Evolutionary conservation across 2,329 filamentous ascomycete genomes (phyloP).

Genomic region (Pleoardoris graminearum): DNA sequence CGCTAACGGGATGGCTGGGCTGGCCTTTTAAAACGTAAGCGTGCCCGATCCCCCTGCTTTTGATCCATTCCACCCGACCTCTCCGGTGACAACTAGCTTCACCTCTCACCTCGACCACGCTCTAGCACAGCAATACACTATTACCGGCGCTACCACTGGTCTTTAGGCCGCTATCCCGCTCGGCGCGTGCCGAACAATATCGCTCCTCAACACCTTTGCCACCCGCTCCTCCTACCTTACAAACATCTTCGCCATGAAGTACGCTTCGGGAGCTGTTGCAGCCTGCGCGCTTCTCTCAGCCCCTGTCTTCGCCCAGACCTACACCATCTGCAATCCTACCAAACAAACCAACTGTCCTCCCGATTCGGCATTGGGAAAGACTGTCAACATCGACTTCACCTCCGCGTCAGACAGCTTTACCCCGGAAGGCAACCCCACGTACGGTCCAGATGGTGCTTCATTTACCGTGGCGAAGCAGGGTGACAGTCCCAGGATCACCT

Average conservation of each 20-base stretch:
- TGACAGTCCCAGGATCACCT: constrained; percentile 82
- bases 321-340: constrained; percentile 60
- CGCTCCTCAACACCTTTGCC: constrained; percentile 2
- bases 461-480: constrained; percentile 80
- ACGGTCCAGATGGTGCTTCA: constrained; percentile 73
- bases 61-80: constrained; percentile 15
- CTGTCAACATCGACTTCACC: constrained; percentile 83
- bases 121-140: neutral
- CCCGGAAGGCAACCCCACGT: constrained; percentile 69
- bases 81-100: constrained; percentile 24
- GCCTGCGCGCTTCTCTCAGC: constrained; percentile 47
- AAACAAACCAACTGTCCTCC: constrained; percentile 65
- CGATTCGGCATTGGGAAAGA: constrained; percentile 78
- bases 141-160: neutral
- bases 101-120: neutral
- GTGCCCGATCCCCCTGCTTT: neutral
- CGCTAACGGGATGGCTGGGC: constrained; percentile 41
- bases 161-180: neutral
- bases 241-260: constrained; percentile 36
- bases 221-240: neutral
- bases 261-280: constrained; percentile 39
- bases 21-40: constrained; percentile 32
- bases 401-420: constrained; percentile 77
- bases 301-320: constrained; percentile 56
- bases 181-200: constrained; percentile 1